Evolutionary conservation across 805 yeast species (phyloP), one percentile per base, ranked within the genome.

Genomic region (Pichia phayaonensis): DNA sequence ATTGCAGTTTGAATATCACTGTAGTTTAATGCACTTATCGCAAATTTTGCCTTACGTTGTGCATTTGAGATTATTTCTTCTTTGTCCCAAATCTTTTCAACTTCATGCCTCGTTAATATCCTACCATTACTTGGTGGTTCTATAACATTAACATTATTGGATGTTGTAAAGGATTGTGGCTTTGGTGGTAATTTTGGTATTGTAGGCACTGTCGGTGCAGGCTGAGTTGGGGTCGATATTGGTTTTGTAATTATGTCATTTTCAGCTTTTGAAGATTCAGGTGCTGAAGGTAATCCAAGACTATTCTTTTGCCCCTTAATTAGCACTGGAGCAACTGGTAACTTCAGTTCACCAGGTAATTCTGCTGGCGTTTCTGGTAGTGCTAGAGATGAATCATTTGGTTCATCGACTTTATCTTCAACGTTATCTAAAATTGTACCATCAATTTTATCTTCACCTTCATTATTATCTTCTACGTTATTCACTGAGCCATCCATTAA

Each of bases 11-110:
- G 73, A 36, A 78, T 67, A 58, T 86, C 95, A 54, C 86, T 92
- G 62, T 84, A 86, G 61, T 84, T 84, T 61, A 86, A 71, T 0
- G 95, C 94, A 50, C 89, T 82, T 8, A 84, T 80, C 2, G 90
- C 92, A 62, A 81, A 86, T 61, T 80, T 84, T 31, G 90, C 86
- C 53, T 74, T 76, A 57, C 80, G 84, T 59, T 85, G 92, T 1
- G 83, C 79, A 57, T 75, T 71, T 11, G 79, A 61, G 21, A 84
- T 80, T 44, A 73, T 69, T 48, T 79, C 86, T 22, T 82, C 76
- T 16, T 72, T 70, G 51, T 76, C 74, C 60, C 85, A 64, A 50
- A 84, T 76, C 18, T 69, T 60, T n/a, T 66, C 59, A 16, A 84
- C 69, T 43, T 77, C 73, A 12, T 68, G 72, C 51, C 64, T 61